A percentile compares a stretch with the other conserved stretches of the same genome.
Evolutionary conservation across 2,329 filamentous ascomycete species (phyloP).

Genomic region (Chaetothyriales sp.): DNA sequence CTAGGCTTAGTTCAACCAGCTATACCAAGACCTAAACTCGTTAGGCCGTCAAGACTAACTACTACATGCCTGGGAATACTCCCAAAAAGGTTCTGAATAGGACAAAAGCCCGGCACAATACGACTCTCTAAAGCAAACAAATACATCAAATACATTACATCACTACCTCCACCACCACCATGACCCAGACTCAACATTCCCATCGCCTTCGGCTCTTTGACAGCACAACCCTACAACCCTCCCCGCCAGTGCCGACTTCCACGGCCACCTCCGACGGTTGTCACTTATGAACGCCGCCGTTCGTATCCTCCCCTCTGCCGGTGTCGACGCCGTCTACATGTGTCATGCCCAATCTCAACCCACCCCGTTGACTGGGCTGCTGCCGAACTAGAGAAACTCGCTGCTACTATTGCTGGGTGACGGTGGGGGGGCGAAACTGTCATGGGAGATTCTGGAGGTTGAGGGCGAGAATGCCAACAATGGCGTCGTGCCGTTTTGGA

Average conservation of each 20-base stretch:
- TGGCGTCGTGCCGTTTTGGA: slow-evolving; percentile 11
- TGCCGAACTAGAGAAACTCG: slow-evolving; percentile 20
- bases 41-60: too few relatives aligned
- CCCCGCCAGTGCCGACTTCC: slow-evolving; percentile 16
- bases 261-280: slow-evolving; percentile 40
- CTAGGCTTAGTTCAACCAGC: too few relatives aligned
- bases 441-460: background rate
- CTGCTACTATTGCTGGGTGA: slow-evolving; percentile 1
- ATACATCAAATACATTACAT: background rate
- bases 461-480: slow-evolving; percentile 2
- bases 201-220: slow-evolving; percentile 7
- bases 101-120: too few relatives aligned
- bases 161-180: background rate
- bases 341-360: slow-evolving; percentile 47
- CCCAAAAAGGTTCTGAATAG: too few relatives aligned
- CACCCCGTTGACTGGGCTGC: slow-evolving; percentile 49
- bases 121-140: too few relatives aligned
- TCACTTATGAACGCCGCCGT: slow-evolving; percentile 38
- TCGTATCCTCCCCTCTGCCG: slow-evolving; percentile 42
- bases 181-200: background rate
- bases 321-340: slow-evolving; percentile 49
- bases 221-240: slow-evolving; percentile 10
- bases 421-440: slow-evolving; percentile 9
- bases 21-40: too few relatives aligned
- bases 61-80: too few relatives aligned